phyloP scores from a whole-genome alignment of 441 rosid species.

The Bocquillonia castaneifolia region DNA sequence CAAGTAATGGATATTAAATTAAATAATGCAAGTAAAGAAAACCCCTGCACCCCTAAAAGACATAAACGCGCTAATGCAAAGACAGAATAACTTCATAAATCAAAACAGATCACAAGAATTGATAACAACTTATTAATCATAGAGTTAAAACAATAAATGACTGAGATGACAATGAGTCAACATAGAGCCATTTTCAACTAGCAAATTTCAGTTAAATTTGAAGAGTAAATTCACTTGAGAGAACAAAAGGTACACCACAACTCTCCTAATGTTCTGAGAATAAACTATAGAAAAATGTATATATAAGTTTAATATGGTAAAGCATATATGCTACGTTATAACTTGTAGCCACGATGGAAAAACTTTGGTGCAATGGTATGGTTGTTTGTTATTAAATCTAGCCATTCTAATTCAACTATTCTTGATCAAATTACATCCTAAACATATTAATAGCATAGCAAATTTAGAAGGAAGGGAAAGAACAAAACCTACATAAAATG shows the following conservation, averaged over 20 bases:
- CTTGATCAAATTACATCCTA: not conserved
- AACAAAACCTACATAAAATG: not conserved
- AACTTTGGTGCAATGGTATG: not conserved
- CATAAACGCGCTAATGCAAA: not conserved
- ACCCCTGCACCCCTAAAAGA: not conserved
- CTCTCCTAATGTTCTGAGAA: not conserved
- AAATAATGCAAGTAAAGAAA: constrained; percentile 3
- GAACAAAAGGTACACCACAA: not conserved
- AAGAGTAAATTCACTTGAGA: no score
- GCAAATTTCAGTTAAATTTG: not conserved
- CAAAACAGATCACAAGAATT: not conserved
- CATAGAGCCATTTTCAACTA: not conserved
- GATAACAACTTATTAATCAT: not conserved
- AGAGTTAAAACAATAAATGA: not conserved
- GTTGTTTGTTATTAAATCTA: not conserved
- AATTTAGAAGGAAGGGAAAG: not conserved
- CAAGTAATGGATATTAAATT: not conserved
- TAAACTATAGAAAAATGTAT: no score
- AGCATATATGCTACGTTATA: not conserved
- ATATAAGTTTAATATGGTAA: no score
- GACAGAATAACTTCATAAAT: not conserved
- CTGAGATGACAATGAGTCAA: not conserved
- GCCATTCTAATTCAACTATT: not conserved
- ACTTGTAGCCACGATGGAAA: not conserved
- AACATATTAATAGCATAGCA: not conserved